These are phyloP conservation scores for Carex sylvatica DNA, from an alignment of 202 grass and related monocot species.

Conservation along the genomic window DNA sequence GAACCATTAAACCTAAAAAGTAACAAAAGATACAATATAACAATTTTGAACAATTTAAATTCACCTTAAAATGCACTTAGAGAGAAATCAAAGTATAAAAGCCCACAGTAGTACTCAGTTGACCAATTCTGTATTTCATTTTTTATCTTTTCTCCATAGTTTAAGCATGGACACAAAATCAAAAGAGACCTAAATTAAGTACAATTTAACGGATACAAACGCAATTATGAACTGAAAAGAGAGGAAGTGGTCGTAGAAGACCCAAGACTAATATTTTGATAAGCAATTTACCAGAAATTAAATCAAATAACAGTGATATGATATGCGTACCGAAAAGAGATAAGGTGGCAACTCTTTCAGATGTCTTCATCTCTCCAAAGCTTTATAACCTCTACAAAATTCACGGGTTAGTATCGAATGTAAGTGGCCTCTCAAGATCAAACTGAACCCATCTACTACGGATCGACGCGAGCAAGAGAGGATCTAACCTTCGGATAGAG, in stretches of 20 bases:
- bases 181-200: neutral
- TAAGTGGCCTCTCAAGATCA: neutral
- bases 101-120: neutral
- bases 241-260: neutral
- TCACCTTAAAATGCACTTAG: neutral
- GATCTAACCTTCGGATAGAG: slow-evolving; percentile 24
- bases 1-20: slow-evolving; percentile 63
- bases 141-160: neutral
- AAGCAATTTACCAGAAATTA: neutral
- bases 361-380: slow-evolving; percentile 43
- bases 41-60: neutral
- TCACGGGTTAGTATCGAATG: neutral
- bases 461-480: slow-evolving; percentile 10
- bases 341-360: slow-evolving; percentile 62
- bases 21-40: slow-evolving; percentile 6
- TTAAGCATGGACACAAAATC: neutral
- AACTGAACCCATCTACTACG: neutral
- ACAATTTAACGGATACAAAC: neutral
- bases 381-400: neutral
- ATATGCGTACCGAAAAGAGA: slow-evolving; percentile 58
- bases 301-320: neutral
- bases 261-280: neutral
- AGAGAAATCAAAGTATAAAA: neutral
- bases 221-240: neutral
- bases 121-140: neutral